phyloP scores from a whole-genome alignment of 257 asterid species.

The Solanum lignicaule region DNA sequence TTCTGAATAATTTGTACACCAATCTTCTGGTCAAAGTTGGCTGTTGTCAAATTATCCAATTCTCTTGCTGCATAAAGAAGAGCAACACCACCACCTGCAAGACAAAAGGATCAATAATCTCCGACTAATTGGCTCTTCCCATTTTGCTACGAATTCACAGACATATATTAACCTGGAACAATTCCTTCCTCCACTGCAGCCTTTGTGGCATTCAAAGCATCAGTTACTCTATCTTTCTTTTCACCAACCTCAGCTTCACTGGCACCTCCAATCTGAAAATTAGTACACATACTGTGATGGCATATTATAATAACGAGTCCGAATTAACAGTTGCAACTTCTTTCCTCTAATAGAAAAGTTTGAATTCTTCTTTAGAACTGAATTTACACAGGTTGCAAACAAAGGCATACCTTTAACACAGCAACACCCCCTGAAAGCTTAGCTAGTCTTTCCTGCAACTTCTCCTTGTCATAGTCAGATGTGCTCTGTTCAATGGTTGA shows the following conservation, averaged over 20 bases:
- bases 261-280: slow-evolving; percentile 83
- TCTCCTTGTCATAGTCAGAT: slow-evolving; percentile 92
- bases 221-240: slow-evolving; percentile 91
- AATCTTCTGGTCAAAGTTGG: slow-evolving; percentile 87
- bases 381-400: neutral
- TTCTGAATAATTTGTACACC: slow-evolving; percentile 93
- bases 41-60: slow-evolving; percentile 55
- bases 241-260: slow-evolving; percentile 95
- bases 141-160: neutral
- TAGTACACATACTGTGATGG: neutral
- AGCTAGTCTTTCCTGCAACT: slow-evolving; percentile 86
- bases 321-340: neutral
- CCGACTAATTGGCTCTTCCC: neutral
- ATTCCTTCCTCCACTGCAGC: slow-evolving; percentile 99
- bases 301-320: neutral
- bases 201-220: slow-evolving; percentile 91
- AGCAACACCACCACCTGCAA: slow-evolving; percentile 85
- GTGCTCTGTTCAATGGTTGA: slow-evolving; percentile 67
- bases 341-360: neutral
- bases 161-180: slow-evolving; percentile 44
- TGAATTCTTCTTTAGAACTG: neutral
- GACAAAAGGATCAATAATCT: neutral
- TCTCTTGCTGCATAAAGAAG: slow-evolving; percentile 78
- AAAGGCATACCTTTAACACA: slow-evolving; percentile 58
- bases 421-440: slow-evolving; percentile 98